Evolutionary conservation across 1,284 basidiomycete species (phyloP), one percentile per base, ranked within the genome.

Genomic region (Rhodotorula mucilaginosa): DNA sequence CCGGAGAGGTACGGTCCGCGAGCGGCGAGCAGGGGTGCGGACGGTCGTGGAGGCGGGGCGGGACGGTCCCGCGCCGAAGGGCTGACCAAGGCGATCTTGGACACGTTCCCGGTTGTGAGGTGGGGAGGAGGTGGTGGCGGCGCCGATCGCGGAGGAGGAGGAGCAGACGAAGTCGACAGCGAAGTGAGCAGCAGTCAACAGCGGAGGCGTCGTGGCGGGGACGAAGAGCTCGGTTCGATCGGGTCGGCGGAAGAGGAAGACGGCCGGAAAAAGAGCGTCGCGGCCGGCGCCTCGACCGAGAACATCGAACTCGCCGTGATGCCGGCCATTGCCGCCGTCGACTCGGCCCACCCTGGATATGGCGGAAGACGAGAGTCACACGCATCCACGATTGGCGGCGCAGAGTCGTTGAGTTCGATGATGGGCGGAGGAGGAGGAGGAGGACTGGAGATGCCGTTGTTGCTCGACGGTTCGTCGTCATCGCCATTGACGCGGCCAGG

Each of bases 21-120:
- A 16, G 77, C 72, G 56, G 69, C 39, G 18, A 34, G 34, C 34
- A 8, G 34, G 34, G 64, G 66, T 46, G 68, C 70, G 8, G 73
- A 64, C 58, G 70, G 39, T 13, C 74, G 70, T 19, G 79, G 79
- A n/a, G 75, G 75, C 26, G 84, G 83, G 12, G 79, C 81, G 29
- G 81, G 79, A 1, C 90, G 91, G 80, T 89, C 88, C 67, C 87
- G 90, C 12, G 89, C 92, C 0, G 84, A 86, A 56, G 91, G 93
- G 2, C 84, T 97, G 62, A 90, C 90, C 0, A 88, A 91, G 47
- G 93, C 94, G 39, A 93, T 97, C 67, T 84, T 97, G 66, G 93
- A 97, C 78, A 96, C 93, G 1, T 97, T 97, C 83, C 93, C 93
- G 2, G 83, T 96, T 69, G 89, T 95, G 81, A 92, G 93, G 81